Evolutionary conservation across 805 yeast genomes (phyloP), one percentile per base, ranked within the genome.

Genomic region (Cyberlindnera meyerae): DNA sequence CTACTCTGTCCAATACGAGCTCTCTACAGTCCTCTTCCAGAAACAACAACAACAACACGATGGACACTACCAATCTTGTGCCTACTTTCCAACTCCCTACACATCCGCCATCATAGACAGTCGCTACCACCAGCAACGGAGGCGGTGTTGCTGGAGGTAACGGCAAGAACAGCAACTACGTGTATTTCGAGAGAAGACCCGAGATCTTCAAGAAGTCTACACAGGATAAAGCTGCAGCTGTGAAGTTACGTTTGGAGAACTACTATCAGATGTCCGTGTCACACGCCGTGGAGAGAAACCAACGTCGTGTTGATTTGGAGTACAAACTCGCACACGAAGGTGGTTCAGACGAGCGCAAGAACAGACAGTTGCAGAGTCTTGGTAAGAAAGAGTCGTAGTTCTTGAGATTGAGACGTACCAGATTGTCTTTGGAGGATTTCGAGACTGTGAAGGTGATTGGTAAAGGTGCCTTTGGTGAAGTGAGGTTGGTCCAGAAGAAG

Each of bases 381-480:
- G 97, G 97, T 26, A 81, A 79, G 55, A 75, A 94, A 38, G 99
- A 93, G 60, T 73, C 96, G 26, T 94, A 90, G 8, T 75, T 82
- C 36, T 69, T 93, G 50, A 76, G 99, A 51, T 82, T 87, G 55
- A 74, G 97, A 55, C 75, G 99, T 59, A 73, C 88, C 36, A 86
- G 87, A 62, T 93, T 96, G 26, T 82, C 83, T 52, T 85, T 88
- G 54, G 90, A 89, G 46, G 98, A 93, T 61, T 93, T 93, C 58
- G 93, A 88, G 54, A 87, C 93, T 66, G 82, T 93, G 43, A 93
- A 97, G 6, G 98, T 93, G 61, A 97, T 93, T 28, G 99, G 99
- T 24, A 97, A 93, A 66, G 99, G 99, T 58, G 99, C 98, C 4
- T 93, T 93, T 59, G 99, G 99, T 33, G 96, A 93, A 62, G 99